phyloP scores from a whole-genome alignment of 2,329 filamentous ascomycete species.

The Dothiorella sarmentorum region DNA sequence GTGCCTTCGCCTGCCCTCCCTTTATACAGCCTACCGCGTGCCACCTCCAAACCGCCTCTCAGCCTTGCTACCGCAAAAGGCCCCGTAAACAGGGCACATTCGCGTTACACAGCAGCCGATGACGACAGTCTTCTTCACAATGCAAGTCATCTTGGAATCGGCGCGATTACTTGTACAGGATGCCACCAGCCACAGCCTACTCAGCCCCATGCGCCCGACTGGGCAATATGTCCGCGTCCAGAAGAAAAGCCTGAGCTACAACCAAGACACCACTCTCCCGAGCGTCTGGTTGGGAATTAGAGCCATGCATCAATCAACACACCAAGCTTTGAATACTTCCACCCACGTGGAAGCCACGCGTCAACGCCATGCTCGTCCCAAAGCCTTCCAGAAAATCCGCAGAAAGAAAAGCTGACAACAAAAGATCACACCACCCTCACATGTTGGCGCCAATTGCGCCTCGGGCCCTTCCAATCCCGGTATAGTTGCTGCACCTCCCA shows the following conservation, averaged over 20 bases:
- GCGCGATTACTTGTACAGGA: slow-evolving; percentile 16
- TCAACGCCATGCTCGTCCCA: slow-evolving; percentile 7
- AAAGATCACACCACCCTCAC: slow-evolving; percentile 6
- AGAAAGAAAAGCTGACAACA: not conserved
- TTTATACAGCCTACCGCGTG: slow-evolving; percentile 6
- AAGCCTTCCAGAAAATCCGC: not conserved
- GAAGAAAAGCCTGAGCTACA: slow-evolving; percentile 1
- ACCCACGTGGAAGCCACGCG: slow-evolving; percentile 10
- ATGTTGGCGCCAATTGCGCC: not conserved
- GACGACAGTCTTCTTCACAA: slow-evolving; percentile 5
- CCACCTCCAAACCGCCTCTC: too few species aligned
- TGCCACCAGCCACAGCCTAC: slow-evolving; percentile 6
- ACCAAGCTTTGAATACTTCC: slow-evolving; percentile 2
- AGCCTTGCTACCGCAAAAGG: too few species aligned
- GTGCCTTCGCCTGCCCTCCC: not conserved
- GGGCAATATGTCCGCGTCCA: slow-evolving; percentile 7
- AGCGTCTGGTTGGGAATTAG: slow-evolving; percentile 12
- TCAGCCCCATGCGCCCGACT: slow-evolving; percentile 4
- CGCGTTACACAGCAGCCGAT: slow-evolving; percentile 14
- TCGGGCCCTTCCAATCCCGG: not conserved
- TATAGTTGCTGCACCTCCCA: not conserved
- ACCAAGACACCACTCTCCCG: slow-evolving; percentile 9
- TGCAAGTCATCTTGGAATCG: slow-evolving; percentile 3
- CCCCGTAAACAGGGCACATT: not conserved
- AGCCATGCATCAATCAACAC: slow-evolving; percentile 3